phyloP scores from a whole-genome alignment of 1,284 basidiomycete species.

The Malassezia dermatis region DNA sequence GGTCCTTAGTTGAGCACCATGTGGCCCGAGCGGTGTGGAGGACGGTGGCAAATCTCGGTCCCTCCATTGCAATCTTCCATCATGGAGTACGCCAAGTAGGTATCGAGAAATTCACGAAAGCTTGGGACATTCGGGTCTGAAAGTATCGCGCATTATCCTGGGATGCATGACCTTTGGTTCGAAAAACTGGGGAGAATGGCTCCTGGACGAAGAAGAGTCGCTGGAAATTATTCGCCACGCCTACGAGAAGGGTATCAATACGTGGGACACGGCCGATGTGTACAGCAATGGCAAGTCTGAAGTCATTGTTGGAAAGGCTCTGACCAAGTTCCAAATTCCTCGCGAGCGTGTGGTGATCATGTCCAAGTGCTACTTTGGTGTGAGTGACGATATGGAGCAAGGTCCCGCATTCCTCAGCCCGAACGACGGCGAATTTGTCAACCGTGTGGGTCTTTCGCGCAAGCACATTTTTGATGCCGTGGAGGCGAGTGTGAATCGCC shows the following conservation, averaged over 20 bases:
- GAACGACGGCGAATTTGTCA: constrained; percentile 40
- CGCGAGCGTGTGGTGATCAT: constrained; percentile 64
- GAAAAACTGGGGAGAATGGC: constrained; percentile 52
- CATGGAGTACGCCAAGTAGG: constrained; percentile 16
- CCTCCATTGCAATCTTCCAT: background rate
- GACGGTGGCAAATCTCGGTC: background rate
- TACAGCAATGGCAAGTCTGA: constrained; percentile 66
- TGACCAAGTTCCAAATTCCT: constrained; percentile 63
- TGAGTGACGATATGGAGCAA: constrained; percentile 22
- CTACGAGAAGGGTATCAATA: constrained; percentile 54
- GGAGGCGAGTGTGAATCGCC: constrained; percentile 59
- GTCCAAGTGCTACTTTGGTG: constrained; percentile 56
- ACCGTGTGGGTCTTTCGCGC: constrained; percentile 58
- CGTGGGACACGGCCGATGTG: constrained; percentile 60
- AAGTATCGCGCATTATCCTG: constrained; percentile 52
- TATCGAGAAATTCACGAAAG: background rate
- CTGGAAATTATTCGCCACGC: constrained; percentile 6
- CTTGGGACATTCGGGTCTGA: constrained; percentile 12
- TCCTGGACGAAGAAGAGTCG: constrained; percentile 55
- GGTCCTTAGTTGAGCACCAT: background rate
- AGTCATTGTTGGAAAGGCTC: constrained; percentile 63
- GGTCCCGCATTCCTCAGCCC: constrained; percentile 3
- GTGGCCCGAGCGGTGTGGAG: background rate
- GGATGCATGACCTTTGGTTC: constrained; percentile 54
- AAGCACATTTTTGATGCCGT: constrained; percentile 77